Percentiles rank a stretch among this genome's conserved stretches.
phyloP scores from a whole-genome alignment of 192 early-diverging fungal genomes.

The Backusella australiensis region DNA sequence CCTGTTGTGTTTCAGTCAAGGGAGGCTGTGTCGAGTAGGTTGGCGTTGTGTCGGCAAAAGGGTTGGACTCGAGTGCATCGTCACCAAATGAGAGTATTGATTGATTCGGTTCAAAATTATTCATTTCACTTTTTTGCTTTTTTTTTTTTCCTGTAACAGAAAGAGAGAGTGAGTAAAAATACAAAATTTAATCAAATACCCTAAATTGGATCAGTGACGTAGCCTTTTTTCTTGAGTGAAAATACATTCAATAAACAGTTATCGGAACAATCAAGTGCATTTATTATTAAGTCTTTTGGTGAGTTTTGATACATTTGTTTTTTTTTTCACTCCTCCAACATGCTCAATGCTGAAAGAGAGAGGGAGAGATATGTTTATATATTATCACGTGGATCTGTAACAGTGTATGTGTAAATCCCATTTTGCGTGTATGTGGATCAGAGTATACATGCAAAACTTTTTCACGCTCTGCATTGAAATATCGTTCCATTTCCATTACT shows the following conservation, averaged over 20 bases:
- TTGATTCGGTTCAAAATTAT: conserved; percentile 1
- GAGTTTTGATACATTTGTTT: no score
- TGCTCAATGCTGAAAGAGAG: no score
- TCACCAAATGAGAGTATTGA: conserved; percentile 5
- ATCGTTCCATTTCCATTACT: neutral
- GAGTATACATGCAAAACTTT: no score
- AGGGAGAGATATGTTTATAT: no score
- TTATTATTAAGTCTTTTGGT: no score
- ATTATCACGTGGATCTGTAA: no score
- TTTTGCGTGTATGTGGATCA: no score
- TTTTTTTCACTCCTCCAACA: no score
- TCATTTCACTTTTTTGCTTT: neutral
- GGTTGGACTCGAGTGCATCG: conserved; percentile 30
- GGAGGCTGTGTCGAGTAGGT: neutral
- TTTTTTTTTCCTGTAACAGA: neutral
- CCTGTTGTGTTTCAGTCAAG: neutral
- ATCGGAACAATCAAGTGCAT: no score
- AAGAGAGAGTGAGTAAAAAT: neutral
- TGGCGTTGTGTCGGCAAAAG: conserved; percentile 27
- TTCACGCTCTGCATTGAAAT: neutral
- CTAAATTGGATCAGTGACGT: neutral
- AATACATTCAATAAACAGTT: neutral
- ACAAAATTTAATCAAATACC: neutral
- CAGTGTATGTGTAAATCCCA: no score
- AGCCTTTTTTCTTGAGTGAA: neutral